These are phyloP conservation scores for Pestalotiopsis sp. DNA, from an alignment of 2,329 filamentous ascomycete species.

Conservation along the genomic window DNA sequence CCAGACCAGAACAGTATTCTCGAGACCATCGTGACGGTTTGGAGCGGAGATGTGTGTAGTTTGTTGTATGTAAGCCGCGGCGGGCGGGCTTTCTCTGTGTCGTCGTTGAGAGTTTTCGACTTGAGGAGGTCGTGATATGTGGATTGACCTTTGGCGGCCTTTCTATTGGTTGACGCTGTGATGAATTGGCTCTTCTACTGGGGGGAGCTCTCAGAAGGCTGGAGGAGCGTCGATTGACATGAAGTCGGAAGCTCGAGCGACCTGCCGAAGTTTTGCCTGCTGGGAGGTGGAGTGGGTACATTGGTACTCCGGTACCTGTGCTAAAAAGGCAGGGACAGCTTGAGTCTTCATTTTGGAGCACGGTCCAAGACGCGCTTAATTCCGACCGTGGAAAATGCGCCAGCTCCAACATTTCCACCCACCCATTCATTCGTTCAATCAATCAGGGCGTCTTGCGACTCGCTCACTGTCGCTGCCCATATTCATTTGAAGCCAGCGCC, in stretches of 20 bases:
- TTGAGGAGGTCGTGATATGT: background rate
- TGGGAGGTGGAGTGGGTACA: background rate
- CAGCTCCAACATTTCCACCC: background rate
- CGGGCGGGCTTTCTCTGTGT: constrained; percentile 12
- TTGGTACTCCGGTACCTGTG: no score
- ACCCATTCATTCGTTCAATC: background rate
- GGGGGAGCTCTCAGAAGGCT: background rate
- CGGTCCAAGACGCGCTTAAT: constrained; percentile 8
- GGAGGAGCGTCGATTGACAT: constrained; percentile 6
- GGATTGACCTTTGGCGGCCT: background rate
- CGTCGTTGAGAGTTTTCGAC: background rate
- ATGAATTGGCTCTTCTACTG: constrained; percentile 1
- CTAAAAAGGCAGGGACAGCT: background rate
- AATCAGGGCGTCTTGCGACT: background rate
- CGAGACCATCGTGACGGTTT: constrained; percentile 54
- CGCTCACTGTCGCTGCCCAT: background rate
- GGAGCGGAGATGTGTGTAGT: constrained; percentile 22
- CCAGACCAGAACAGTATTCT: constrained; percentile 81
- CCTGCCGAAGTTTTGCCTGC: constrained; percentile 9
- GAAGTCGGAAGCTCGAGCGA: constrained; percentile 4
- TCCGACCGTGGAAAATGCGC: constrained; percentile 1
- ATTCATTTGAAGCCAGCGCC: background rate
- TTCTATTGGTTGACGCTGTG: background rate
- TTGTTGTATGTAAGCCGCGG: constrained; percentile 18
- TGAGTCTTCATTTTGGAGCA: background rate